Percentiles rank a stretch among this genome's conserved stretches.
These are phyloP conservation scores for Pyrenophora graminea DNA, from an alignment of 2,329 filamentous ascomycete species.

Conservation along the genomic window DNA sequence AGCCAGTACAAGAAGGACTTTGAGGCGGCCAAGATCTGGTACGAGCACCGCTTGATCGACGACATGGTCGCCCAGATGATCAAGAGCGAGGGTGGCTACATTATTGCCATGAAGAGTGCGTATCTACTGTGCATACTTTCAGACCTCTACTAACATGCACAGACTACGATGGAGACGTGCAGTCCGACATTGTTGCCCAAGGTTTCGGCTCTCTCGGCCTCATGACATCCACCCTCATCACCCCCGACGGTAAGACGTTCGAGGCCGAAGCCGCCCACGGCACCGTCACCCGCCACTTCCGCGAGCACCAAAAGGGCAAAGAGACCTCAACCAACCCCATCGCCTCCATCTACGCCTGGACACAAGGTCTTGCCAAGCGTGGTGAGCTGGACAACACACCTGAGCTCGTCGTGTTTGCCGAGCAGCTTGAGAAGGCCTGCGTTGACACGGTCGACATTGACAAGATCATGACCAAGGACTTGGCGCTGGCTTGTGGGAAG, in stretches of 20 bases:
- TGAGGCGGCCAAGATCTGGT: slow-evolving; percentile 93
- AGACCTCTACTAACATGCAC: slow-evolving; percentile 21
- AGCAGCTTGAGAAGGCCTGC: slow-evolving; percentile 89
- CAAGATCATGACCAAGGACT: slow-evolving; percentile 98
- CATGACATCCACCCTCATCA: slow-evolving; percentile 98
- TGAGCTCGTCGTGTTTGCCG: slow-evolving; percentile 86
- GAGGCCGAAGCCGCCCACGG: slow-evolving; percentile 98
- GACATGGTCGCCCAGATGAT: slow-evolving; percentile 99
- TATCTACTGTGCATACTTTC: background rate
- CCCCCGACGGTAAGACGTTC: slow-evolving; percentile 94
- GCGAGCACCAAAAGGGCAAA: slow-evolving; percentile 96
- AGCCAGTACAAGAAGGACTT: slow-evolving; percentile 84
- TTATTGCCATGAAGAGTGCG: slow-evolving; percentile 96
- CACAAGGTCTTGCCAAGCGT: slow-evolving; percentile 88
- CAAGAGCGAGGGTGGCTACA: slow-evolving; percentile 94
- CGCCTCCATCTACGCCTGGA: slow-evolving; percentile 99
- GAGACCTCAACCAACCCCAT: slow-evolving; percentile 99
- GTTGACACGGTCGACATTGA: slow-evolving; percentile 92
- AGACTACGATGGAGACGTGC: slow-evolving; percentile 99
- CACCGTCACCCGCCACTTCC: slow-evolving; percentile 97
- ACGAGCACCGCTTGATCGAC: slow-evolving; percentile 98
- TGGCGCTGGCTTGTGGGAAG: slow-evolving; percentile 93
- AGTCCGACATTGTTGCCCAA: slow-evolving; percentile 97
- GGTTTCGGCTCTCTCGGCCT: slow-evolving; percentile 97
- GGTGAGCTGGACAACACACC: slow-evolving; percentile 92